These are phyloP conservation scores for Diaporthe nobilis DNA, from an alignment of 2,329 filamentous ascomycete genomes.

Conservation along the genomic window DNA sequence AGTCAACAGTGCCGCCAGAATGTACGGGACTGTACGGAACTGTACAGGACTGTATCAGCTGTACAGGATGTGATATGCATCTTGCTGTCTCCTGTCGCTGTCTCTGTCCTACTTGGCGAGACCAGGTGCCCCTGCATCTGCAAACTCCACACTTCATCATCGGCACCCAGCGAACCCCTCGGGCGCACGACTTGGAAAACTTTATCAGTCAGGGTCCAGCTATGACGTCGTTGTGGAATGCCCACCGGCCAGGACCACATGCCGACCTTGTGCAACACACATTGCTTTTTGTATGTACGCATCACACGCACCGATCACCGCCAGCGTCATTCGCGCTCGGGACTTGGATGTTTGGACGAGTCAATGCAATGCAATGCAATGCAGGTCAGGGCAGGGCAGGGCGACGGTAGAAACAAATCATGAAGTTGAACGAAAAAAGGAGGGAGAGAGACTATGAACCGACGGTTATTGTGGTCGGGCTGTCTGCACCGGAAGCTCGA, in stretches of 20 bases:
- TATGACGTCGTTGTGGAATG: conserved; percentile 34
- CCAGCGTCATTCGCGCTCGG: conserved; percentile 9
- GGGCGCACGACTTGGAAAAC: conserved; percentile 4
- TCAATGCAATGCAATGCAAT: conserved; percentile 9
- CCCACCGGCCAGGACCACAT: conserved; percentile 1
- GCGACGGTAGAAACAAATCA: background rate
- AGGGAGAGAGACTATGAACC: background rate
- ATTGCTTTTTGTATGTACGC: conserved; percentile 13
- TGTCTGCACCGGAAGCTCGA: background rate
- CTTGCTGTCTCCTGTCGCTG: conserved; percentile 5
- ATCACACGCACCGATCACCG: conserved; percentile 14
- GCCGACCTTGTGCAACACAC: conserved; percentile 11
- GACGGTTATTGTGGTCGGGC: background rate
- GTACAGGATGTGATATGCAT: background rate
- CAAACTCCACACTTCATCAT: conserved; percentile 26
- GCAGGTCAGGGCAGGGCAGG: background rate
- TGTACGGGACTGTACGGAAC: background rate
- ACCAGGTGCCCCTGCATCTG: conserved; percentile 13
- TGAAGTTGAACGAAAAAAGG: background rate
- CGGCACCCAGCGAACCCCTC: conserved; percentile 20
- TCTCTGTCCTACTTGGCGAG: conserved; percentile 16
- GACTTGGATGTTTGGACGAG: conserved; percentile 4
- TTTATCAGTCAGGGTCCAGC: conserved; percentile 30
- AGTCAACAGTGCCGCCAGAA: conserved; percentile 3
- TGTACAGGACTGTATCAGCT: background rate